Percentiles rank a stretch among this genome's conserved stretches.
phyloP scores from a whole-genome alignment of 164 flowering plant genomes.

The Piper longum region DNA sequence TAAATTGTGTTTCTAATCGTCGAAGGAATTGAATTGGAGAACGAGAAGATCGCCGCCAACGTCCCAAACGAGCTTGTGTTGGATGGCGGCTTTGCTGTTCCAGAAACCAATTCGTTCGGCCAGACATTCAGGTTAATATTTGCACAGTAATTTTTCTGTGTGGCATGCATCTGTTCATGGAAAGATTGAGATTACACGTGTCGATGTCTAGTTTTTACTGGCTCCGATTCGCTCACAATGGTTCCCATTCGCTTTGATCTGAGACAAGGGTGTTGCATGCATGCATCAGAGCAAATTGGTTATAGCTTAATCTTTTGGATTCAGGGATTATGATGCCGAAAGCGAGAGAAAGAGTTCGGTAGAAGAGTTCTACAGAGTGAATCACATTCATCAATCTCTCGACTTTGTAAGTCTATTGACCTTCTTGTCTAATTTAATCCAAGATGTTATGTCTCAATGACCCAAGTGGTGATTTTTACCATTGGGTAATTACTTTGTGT shows the following conservation, averaged over 20 bases:
- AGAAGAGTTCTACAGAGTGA: slow-evolving; percentile 21
- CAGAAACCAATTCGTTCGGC: slow-evolving; percentile 26
- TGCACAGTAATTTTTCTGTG: neutral
- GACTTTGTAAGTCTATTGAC: slow-evolving; percentile 18
- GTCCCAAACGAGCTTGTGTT: slow-evolving; percentile 13
- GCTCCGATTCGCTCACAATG: too few species aligned
- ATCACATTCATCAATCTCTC: slow-evolving; percentile 24
- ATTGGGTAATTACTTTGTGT: too few species aligned
- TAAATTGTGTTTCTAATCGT: neutral
- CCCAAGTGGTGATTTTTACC: too few species aligned
- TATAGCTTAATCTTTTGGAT: too few species aligned
- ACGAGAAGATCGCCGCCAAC: slow-evolving; percentile 4
- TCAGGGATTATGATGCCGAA: slow-evolving; percentile 26
- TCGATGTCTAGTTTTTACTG: too few species aligned
- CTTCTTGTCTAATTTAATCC: too few species aligned
- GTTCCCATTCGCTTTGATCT: too few species aligned
- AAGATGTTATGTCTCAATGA: too few species aligned
- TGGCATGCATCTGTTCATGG: neutral
- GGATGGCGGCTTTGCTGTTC: slow-evolving; percentile 18
- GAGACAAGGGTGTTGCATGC: too few species aligned
- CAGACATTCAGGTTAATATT: slow-evolving; percentile 19
- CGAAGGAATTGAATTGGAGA: slow-evolving; percentile 12
- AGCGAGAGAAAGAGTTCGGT: slow-evolving; percentile 20
- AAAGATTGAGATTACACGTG: neutral
- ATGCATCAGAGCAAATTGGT: too few species aligned